Evolutionary conservation across 2,329 filamentous ascomycete genomes (phyloP).

Genomic region (Colletotrichum sp.): DNA sequence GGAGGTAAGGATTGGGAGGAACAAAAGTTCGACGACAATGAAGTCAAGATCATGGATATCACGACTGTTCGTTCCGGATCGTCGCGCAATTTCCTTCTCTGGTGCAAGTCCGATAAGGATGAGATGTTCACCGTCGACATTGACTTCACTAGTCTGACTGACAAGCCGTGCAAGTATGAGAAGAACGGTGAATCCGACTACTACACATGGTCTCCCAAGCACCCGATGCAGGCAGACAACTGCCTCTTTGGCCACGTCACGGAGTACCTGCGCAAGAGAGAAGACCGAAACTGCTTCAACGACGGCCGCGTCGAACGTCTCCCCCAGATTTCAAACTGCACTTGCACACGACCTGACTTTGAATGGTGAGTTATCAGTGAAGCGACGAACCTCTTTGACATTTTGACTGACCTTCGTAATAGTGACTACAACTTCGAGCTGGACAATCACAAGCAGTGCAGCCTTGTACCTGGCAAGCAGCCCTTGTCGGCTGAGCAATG

Average conservation of each 20-base stretch:
- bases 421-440: constrained; percentile 95
- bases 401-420: constrained; percentile 28
- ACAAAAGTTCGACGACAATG: constrained; percentile 73
- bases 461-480: constrained; percentile 73
- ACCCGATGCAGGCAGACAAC: constrained; percentile 77
- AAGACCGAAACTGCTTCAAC: constrained; percentile 82
- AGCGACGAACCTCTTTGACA: neutral
- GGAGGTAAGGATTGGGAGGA: constrained; percentile 82
- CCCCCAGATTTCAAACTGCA: constrained; percentile 78
- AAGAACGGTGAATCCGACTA: constrained; percentile 65
- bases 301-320: constrained; percentile 72
- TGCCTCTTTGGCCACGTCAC: constrained; percentile 94
- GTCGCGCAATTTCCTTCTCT: constrained; percentile 90
- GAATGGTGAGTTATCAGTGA: constrained; percentile 74
- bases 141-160: constrained; percentile 84
- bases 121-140: constrained; percentile 78
- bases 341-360: constrained; percentile 83
- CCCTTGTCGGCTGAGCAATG: constrained; percentile 58
- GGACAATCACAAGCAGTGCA: constrained; percentile 77
- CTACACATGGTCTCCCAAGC: constrained; percentile 83
- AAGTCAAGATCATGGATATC: constrained; percentile 78
- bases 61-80: constrained; percentile 89
- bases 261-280: constrained; percentile 89
- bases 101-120: constrained; percentile 67
- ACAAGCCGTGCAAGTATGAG: constrained; percentile 74